A percentile compares a stretch with the other conserved stretches of the same genome.
These are phyloP conservation scores for Phellopilus nigrolimitatus DNA, from an alignment of 1,284 basidiomycete genomes.

Conservation along the genomic window DNA sequence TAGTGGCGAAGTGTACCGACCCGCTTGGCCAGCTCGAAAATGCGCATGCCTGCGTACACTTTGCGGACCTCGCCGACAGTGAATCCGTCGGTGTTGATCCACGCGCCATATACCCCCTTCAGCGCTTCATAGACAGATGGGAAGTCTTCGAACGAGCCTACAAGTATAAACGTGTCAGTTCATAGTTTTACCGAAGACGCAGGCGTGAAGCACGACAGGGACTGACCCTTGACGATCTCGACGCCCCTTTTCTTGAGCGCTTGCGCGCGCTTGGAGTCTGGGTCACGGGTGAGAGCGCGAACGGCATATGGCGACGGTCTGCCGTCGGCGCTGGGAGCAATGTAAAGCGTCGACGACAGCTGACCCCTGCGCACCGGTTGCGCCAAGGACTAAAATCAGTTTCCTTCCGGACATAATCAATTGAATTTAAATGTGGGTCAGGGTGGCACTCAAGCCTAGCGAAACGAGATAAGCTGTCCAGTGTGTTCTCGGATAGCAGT, in stretches of 20 bases:
- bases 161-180: constrained; percentile 3
- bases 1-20: constrained; percentile 36
- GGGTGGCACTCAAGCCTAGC: background rate
- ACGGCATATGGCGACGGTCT: constrained; percentile 42
- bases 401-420: background rate
- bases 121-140: constrained; percentile 31
- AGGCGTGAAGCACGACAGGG: constrained; percentile 30
- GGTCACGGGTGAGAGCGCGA: constrained; percentile 43
- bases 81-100: constrained; percentile 43
- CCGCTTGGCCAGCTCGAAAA: constrained; percentile 44
- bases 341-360: constrained; percentile 41
- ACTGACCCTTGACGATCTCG: constrained; percentile 39
- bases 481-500: background rate
- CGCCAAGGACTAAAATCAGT: background rate
- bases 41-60: constrained; percentile 38
- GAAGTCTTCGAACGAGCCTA: constrained; percentile 35
- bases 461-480: background rate
- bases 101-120: constrained; percentile 40
- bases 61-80: constrained; percentile 41
- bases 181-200: background rate
- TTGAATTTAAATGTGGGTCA: background rate
- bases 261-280: constrained; percentile 33
- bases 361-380: constrained; percentile 35
- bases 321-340: constrained; percentile 35
- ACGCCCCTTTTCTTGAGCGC: constrained; percentile 37